These are phyloP conservation scores for Botrytis hyacinthi DNA, from an alignment of 2,329 filamentous ascomycete genomes.

Conservation along the genomic window DNA sequence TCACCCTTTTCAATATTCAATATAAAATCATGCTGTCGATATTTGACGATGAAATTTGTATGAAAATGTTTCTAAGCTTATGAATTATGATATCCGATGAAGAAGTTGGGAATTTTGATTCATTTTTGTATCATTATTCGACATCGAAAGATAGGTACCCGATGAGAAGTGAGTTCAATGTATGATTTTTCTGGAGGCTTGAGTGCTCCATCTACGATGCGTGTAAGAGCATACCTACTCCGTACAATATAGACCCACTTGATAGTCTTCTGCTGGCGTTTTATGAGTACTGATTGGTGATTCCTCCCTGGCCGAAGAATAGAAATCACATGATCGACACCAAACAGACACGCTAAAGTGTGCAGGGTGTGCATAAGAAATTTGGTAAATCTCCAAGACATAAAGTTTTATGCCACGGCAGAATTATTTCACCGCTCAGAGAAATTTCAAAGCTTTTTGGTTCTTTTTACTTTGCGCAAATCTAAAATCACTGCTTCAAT, in stretches of 20 bases:
- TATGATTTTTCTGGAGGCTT: neutral
- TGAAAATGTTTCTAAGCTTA: neutral
- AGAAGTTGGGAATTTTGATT: accelerated
- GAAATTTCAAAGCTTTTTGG: conserved; percentile 20
- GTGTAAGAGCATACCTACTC: neutral
- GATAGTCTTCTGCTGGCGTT: neutral
- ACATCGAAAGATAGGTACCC: neutral
- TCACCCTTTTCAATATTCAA: neutral
- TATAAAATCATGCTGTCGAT: neutral
- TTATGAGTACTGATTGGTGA: neutral
- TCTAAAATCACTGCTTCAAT: neutral
- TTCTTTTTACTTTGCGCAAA: conserved; percentile 7
- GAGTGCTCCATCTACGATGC: neutral
- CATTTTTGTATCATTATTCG: neutral
- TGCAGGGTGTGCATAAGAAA: neutral
- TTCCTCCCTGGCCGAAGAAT: too few species aligned
- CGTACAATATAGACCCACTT: neutral
- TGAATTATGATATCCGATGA: accelerated
- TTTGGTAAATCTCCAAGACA: neutral
- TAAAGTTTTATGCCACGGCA: conserved; percentile 1
- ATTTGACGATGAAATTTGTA: neutral
- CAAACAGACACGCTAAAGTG: neutral
- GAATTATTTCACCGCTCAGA: conserved; percentile 23
- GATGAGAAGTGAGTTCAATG: neutral
- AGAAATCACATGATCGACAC: neutral